Evolutionary conservation across 139 green algal species (phyloP), one percentile per base, ranked within the genome.

Genomic region (Coccomyxa sp.): DNA sequence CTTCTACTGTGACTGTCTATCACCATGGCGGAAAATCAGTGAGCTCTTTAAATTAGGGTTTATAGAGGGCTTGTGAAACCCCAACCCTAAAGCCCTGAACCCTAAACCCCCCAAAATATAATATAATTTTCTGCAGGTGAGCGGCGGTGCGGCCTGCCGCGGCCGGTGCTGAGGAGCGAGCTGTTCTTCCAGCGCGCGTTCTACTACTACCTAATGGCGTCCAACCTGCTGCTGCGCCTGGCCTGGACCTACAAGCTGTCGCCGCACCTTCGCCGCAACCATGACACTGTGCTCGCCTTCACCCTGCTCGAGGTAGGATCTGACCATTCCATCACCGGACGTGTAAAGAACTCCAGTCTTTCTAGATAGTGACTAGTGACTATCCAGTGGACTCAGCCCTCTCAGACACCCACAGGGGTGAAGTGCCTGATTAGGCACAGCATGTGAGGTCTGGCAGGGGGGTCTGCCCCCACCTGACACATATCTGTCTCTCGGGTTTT

Each of bases 231-330:
- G 32, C 88, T 99, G 82, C 91, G 96, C 30, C 84, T 94, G 30
- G 83, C 85, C 15, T 99, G 96, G 96, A 92, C 91, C 13, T 96
- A 97, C 90, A 97, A 97, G 88, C 92, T 98, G 58, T 93, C 89
- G 28, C 82, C 93, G 57, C 92, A 97, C 87, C 86, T 98, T 77
- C 87, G 93, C 0, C 59, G 90, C 60, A 88, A 93, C 38, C 77
- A 87, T 21, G 31, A 77, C 21, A 83, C 90, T 0, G 88, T 93
- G 0, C 86, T 96, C n/a, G 31, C 88, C 0, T 87, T 97, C 74
- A 92, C 88, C 13, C 66, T 94, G 67, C 76, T 88, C 38, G 92
- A 95, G 85, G 92, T 90, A 14, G 15, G 27, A 23, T 9, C 4
- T 10, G 10, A 78, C 1, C 23, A 45, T 38, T 16, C 74, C 74